Conservation (phyloP, 2,329 filamentous ascomycete species). For the Fusarium floridanum region DNA sequence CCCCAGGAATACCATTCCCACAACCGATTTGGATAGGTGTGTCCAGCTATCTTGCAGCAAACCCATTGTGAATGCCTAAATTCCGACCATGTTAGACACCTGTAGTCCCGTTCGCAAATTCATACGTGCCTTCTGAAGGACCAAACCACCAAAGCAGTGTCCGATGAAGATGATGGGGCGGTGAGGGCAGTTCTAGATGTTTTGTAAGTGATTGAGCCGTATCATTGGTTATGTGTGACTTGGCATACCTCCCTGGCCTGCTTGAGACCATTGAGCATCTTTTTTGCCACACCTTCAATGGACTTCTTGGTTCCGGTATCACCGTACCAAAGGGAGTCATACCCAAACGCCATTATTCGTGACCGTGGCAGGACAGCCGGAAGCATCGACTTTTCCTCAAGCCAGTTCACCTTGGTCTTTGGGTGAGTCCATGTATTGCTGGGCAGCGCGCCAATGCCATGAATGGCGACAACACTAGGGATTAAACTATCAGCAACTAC, state of each 20-base stretch:
- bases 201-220: neutral
- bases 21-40: constrained; percentile 1
- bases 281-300: constrained; percentile 5
- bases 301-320: constrained; percentile 8
- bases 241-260: neutral
- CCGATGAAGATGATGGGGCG: constrained; percentile 29
- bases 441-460: constrained; percentile 22
- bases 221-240: neutral
- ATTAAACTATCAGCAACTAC: neutral
- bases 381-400: constrained; percentile 14
- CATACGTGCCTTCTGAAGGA: constrained; percentile 16
- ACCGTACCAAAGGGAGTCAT: constrained; percentile 29
- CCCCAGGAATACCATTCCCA: constrained; percentile 22
- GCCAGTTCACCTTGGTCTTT: constrained; percentile 16
- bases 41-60: constrained; percentile 1
- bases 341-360: constrained; percentile 24
- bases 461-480: constrained; percentile 4
- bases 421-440: constrained; percentile 13
- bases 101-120: too few relatives aligned
- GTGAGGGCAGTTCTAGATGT: neutral
- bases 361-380: constrained; percentile 13
- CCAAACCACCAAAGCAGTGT: constrained; percentile 28
- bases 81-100: neutral
- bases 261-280: neutral
- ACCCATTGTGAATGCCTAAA: neutral